These are phyloP conservation scores for Ceratocystis harringtonii DNA, from an alignment of 2,329 filamentous ascomycete species.

Conservation along the genomic window DNA sequence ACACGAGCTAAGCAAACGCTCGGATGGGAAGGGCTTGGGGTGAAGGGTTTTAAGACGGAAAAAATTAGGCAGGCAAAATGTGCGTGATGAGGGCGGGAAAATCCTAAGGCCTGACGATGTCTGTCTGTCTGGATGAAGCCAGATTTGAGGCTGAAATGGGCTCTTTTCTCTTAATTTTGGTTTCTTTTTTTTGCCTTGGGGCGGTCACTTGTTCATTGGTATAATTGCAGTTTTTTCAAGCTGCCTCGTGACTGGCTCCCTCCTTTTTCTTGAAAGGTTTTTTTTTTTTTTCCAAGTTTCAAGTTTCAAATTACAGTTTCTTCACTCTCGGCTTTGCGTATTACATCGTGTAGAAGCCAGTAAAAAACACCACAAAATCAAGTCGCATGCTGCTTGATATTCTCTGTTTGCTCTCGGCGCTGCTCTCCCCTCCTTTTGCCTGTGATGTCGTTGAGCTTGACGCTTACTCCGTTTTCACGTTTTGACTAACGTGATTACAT, in stretches of 20 bases:
- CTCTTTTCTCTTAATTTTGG: background rate
- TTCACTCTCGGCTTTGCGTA: background rate
- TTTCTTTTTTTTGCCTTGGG: background rate
- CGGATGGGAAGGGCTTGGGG: background rate
- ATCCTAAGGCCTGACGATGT: background rate
- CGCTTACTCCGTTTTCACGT: background rate
- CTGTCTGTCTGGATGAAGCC: background rate
- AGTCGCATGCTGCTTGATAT: background rate
- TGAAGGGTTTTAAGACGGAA: background rate
- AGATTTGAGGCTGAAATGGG: background rate
- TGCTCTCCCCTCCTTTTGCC: background rate
- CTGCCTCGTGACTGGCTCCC: background rate
- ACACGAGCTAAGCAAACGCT: too few relatives aligned
- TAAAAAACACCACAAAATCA: too few relatives aligned
- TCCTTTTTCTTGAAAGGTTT: background rate
- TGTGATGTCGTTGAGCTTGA: background rate
- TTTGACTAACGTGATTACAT: constrained; percentile 6
- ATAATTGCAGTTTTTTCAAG: background rate
- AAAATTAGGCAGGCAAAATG: background rate
- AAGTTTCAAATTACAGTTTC: background rate
- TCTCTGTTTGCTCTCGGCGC: background rate
- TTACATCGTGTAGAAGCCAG: background rate
- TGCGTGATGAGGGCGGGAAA: background rate
- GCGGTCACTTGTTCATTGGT: background rate
- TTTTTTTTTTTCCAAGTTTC: background rate